phyloP scores from a whole-genome alignment of 1,284 basidiomycete species.

The Ceratobasidium sp. region DNA sequence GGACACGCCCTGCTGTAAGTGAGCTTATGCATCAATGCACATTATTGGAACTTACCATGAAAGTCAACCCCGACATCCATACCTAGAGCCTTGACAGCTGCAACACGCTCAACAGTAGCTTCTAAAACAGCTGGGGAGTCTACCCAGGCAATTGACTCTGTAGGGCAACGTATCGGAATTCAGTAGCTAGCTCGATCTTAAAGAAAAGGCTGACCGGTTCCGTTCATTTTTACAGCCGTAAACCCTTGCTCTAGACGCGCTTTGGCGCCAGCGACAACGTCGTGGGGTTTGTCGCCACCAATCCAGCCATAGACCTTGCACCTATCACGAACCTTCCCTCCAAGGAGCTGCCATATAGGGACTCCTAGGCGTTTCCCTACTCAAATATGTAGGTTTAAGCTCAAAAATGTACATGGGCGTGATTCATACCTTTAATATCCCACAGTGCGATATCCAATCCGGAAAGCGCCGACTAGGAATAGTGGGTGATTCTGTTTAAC shows the following conservation, averaged over 20 bases:
- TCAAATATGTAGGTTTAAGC: background rate
- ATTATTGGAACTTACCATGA: slow-evolving; percentile 57
- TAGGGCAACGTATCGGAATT: background rate
- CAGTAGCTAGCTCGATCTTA: slow-evolving; percentile 52
- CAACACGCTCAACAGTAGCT: slow-evolving; percentile 73
- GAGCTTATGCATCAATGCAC: background rate
- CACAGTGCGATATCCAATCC: slow-evolving; percentile 70
- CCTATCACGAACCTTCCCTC: slow-evolving; percentile 76
- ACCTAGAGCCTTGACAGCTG: slow-evolving; percentile 72
- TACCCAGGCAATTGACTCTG: slow-evolving; percentile 60
- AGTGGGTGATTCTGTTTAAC: background rate
- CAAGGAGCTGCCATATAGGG: slow-evolving; percentile 80
- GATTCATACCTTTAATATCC: slow-evolving; percentile 78
- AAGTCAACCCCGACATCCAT: slow-evolving; percentile 72
- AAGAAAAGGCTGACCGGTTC: slow-evolving; percentile 62
- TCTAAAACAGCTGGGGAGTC: slow-evolving; percentile 67
- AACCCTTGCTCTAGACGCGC: slow-evolving; percentile 78
- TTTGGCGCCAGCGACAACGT: slow-evolving; percentile 73
- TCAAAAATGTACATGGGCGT: background rate
- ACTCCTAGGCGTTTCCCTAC: slow-evolving; percentile 75
- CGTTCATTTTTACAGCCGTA: slow-evolving; percentile 85
- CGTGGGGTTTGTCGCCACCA: slow-evolving; percentile 78
- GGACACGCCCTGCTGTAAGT: slow-evolving; percentile 73
- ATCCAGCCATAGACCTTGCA: slow-evolving; percentile 78
- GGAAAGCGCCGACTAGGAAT: slow-evolving; percentile 63